Evolutionary conservation across 2,329 filamentous ascomycete species (phyloP).

Genomic region (Aschersonia sp.): DNA sequence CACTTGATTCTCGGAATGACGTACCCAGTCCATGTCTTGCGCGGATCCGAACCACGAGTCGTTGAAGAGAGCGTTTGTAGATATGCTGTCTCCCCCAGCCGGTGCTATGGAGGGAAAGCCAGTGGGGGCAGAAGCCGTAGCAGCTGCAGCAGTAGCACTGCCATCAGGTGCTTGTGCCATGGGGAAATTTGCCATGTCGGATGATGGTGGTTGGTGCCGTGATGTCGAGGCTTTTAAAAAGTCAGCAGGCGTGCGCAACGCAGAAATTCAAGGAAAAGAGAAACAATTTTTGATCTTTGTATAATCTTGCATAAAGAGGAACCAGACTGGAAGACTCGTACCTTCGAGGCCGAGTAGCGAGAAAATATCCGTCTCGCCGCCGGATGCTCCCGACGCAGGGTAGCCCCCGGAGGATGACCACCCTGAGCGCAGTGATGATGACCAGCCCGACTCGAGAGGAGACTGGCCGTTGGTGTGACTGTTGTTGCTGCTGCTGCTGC

Average conservation of each 20-base stretch:
- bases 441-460: neutral
- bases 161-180: no score
- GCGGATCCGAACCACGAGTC: slow-evolving; percentile 18
- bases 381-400: neutral
- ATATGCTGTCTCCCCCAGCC: neutral
- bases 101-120: neutral
- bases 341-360: neutral
- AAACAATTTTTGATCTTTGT: neutral
- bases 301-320: neutral
- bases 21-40: slow-evolving; percentile 24
- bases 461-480: neutral
- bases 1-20: slow-evolving; percentile 4
- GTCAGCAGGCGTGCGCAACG: no score
- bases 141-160: no score
- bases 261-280: no score
- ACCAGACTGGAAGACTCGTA: neutral
- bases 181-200: no score
- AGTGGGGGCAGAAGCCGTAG: neutral
- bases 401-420: neutral
- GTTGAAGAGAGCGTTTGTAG: slow-evolving; percentile 15
- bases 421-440: slow-evolving; percentile 1
- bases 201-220: no score
- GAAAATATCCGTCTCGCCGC: neutral
- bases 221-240: no score
- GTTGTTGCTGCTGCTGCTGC: neutral